A percentile compares a stretch with the other conserved stretches of the same genome.
phyloP scores from a whole-genome alignment of 805 yeast genomes.

The Cyberlindnera misumaiensis region DNA sequence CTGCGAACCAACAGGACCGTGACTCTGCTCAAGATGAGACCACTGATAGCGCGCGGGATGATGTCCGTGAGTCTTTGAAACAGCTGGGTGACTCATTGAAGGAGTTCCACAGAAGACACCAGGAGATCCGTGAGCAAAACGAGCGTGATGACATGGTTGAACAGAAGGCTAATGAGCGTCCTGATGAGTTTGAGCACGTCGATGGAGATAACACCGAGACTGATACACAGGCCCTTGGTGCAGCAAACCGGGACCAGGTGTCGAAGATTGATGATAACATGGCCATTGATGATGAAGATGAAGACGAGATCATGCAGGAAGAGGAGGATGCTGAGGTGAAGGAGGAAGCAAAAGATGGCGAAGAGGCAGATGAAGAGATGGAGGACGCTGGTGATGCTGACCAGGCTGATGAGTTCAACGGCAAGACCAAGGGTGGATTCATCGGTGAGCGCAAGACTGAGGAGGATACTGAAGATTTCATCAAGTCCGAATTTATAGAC shows the following conservation, averaged over 20 bases:
- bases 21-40: slow-evolving; percentile 33
- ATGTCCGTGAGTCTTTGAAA: slow-evolving; percentile 70
- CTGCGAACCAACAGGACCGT: slow-evolving; percentile 39
- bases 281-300: slow-evolving; percentile 71
- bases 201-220: slow-evolving; percentile 72
- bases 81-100: slow-evolving; percentile 88
- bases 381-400: slow-evolving; percentile 26
- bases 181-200: slow-evolving; percentile 81
- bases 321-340: slow-evolving; percentile 27
- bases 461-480: slow-evolving; percentile 29
- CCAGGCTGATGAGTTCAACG: slow-evolving; percentile 40
- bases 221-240: slow-evolving; percentile 90
- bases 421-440: slow-evolving; percentile 43
- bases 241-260: slow-evolving; percentile 73
- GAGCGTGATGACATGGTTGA: slow-evolving; percentile 41
- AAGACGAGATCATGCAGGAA: slow-evolving; percentile 27
- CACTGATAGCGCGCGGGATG: slow-evolving; percentile 52
- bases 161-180: slow-evolving; percentile 54
- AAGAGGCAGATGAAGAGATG: slow-evolving; percentile 19
- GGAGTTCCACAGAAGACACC: slow-evolving; percentile 85
- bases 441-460: slow-evolving; percentile 39
- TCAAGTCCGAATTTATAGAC: slow-evolving; percentile 24
- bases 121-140: slow-evolving; percentile 72
- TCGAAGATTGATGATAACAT: slow-evolving; percentile 72
- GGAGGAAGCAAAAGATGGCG: slow-evolving; percentile 26